Evolutionary conservation across 2,329 filamentous ascomycete genomes (phyloP), one percentile per base, ranked within the genome.

Genomic region (Amauroascus verrucosus): DNA sequence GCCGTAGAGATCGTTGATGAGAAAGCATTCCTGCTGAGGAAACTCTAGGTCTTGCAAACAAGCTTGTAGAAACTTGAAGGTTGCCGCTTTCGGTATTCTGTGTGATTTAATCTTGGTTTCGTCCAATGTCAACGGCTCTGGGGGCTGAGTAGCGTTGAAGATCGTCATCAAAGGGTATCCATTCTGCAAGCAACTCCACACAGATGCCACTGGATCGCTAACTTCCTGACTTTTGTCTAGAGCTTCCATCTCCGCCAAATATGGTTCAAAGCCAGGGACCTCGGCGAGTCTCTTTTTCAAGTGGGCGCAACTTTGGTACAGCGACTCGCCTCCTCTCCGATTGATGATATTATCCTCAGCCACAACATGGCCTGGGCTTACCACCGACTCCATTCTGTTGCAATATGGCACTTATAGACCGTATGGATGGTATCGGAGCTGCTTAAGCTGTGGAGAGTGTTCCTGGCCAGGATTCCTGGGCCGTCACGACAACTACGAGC

Each of bases 341-440:
- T 98, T 98, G 77, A 98, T 95, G 68, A 98, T 95, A 70, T 95
- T 96, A 68, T 86, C 80, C 56, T 86, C 88, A 56, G 89, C 86
- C 63, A 88, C 62, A 53, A 70, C 68, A 56, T 62, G 65, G 57
- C 67, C 65, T 53, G 64, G 62, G 48, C 61, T 60, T 56, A 61
- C 57, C 58, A 66, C 56, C 50, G 67, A 61, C 54, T 70, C 67
- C 69, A 72, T 71, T 45, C 62, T 60, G 57, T 9, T n/a, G 16
- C 33, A 7, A 18, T 7, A 18, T 20, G 32, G 37, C 35, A 28
- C 11, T 20, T 8, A 8, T 22, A 24, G 40, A 22, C 20, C 38
- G 45, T 26, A 30, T 28, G n/a, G 47, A 50, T 14, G 33, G 20
- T 46, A 47, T 43, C 28, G 18, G 41, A 53, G 41, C 47, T 22